phyloP scores from a whole-genome alignment of 2,329 filamentous ascomycete species.

The Aspergillus ibericus region DNA sequence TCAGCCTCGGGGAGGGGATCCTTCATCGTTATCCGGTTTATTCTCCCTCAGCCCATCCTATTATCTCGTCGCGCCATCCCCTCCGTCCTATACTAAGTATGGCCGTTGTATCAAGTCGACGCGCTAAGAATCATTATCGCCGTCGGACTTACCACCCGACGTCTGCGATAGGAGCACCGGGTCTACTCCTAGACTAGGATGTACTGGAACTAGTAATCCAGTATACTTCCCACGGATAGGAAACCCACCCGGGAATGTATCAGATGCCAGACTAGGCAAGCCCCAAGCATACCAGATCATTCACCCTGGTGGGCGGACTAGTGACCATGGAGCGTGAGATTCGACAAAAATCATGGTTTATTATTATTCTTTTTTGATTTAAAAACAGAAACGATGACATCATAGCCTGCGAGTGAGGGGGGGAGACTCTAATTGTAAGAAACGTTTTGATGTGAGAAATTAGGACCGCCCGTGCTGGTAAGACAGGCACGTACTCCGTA shows the following conservation, averaged over 20 bases:
- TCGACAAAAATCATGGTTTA: neutral
- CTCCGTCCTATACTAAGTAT: neutral
- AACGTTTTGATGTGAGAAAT: neutral
- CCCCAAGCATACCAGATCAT: conserved; percentile 19
- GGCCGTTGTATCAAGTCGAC: neutral
- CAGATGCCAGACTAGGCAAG: conserved; percentile 20
- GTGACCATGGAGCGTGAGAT: conserved; percentile 22
- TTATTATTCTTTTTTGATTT: neutral
- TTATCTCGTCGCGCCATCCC: neutral
- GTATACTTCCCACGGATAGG: conserved; percentile 1
- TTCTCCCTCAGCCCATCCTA: neutral
- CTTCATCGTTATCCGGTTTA: neutral
- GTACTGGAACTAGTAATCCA: neutral
- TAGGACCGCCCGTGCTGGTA: neutral
- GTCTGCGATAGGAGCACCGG: neutral
- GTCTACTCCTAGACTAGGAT: neutral
- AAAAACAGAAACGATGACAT: conserved; percentile 13
- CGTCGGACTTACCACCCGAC: neutral
- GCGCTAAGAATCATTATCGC: neutral
- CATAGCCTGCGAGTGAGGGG: conserved; percentile 7
- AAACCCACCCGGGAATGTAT: conserved; percentile 18
- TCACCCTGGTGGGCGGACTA: conserved; percentile 8
- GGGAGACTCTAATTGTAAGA: neutral
- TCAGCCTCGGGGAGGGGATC: conserved; percentile 11
- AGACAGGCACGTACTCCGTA: too few relatives aligned